Evolutionary conservation across 2,329 filamentous ascomycete genomes (phyloP), one percentile per base, ranked within the genome.

Genomic region (Stenocarpella maydis): DNA sequence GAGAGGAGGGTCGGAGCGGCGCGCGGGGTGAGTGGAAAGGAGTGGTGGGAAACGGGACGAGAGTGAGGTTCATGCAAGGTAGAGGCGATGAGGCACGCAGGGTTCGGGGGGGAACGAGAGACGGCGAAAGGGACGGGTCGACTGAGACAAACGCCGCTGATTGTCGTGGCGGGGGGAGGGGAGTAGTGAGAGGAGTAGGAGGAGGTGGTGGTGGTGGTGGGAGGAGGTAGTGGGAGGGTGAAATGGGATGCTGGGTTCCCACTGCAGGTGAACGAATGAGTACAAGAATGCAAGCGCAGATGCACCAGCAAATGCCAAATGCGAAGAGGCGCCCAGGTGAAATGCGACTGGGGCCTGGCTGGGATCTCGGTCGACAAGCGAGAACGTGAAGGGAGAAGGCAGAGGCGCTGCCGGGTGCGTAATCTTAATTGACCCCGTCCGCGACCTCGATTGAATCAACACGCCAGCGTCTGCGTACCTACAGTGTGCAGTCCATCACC

Each of bases 351-450:
- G 58, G 58, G 58, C 58, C 43, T 49, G n/a, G 58, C 58, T 63
- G 43, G 58, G 58, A 63, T 63, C 58, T 63, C 43, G 58, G 43
- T 49, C 58, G 58, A 37, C 58, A 63, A 63, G 58, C 58, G 58
- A 63, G 58, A 63, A 63, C 41, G 49, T 63, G 58, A 49, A 63
- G 43, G 58, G 43, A 10, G 12, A 10, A 37, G 6, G 34, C 6
- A 63, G 58, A 63, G 58, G 58, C 58, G 58, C 58, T 24, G 58
- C 58, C 43, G 58, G 43, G 58, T 49, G 58, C 43, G 58, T 63
- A 63, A 63, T 63, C 58, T 63, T 63, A 63, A 19, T 63, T 63
- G 58, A 63, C 58, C 58, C 58, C 58, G 58, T 65, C 67, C 47
- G 60, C 67, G 52, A 49, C 58, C 39, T 69, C 49, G 58, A 69